Evolutionary conservation across 148 eudicot species (phyloP).

Genomic region (Euryodendron excelsum): DNA sequence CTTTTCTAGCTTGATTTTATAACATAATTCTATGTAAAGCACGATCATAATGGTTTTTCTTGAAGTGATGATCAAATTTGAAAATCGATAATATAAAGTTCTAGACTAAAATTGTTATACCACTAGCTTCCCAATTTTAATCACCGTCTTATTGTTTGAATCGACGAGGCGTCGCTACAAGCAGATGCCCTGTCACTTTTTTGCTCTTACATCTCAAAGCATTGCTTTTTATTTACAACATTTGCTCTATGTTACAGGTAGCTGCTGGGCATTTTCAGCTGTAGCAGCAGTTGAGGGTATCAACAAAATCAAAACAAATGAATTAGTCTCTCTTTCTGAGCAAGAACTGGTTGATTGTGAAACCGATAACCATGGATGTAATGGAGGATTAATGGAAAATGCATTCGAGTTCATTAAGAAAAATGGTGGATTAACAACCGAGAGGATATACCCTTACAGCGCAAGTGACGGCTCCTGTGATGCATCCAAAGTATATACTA

Average conservation of each 20-base stretch:
- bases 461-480: constrained; percentile 41
- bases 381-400: constrained; percentile 56
- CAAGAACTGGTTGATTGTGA: constrained; percentile 78
- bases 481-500: constrained; percentile 41
- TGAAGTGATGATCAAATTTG: background rate
- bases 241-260: constrained; percentile 31
- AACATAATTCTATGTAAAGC: background rate
- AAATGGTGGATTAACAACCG: constrained; percentile 40
- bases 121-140: background rate
- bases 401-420: constrained; percentile 47
- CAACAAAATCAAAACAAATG: constrained; percentile 63
- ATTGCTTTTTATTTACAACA: background rate
- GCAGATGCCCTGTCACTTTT: background rate
- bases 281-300: constrained; percentile 78
- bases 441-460: constrained; percentile 43
- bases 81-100: no score
- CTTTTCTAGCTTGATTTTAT: background rate
- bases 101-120: no score
- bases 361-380: constrained; percentile 51
- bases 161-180: background rate
- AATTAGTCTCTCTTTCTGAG: constrained; percentile 61
- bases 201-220: background rate
- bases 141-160: background rate
- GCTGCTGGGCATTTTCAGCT: constrained; percentile 82
- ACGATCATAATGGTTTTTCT: background rate